Percentiles rank a stretch among this genome's conserved stretches.
phyloP scores from a whole-genome alignment of 176 grass and related monocot genomes.

The Avena atlantica region DNA sequence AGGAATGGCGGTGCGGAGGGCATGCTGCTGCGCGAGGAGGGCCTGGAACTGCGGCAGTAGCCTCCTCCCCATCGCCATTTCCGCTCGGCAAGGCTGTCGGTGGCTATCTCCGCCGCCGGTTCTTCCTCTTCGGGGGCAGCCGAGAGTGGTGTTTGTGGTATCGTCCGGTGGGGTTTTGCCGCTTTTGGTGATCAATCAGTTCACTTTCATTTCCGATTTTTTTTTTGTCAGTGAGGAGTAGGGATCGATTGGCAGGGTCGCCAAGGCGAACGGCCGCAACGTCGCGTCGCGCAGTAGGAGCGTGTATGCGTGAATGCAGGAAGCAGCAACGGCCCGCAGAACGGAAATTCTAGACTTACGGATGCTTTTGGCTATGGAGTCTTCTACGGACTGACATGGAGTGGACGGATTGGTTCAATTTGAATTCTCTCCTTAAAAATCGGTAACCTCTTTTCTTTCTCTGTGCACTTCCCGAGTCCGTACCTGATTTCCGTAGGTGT shows the following conservation, averaged over 20 bases:
- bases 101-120: neutral
- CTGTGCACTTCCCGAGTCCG: no score
- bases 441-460: no score
- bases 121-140: neutral
- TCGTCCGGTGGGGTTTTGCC: neutral
- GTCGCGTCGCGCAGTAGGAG: no score
- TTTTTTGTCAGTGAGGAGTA: neutral
- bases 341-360: no score
- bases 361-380: no score
- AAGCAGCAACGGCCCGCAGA: no score
- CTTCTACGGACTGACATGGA: no score
- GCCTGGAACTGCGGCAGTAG: slow-evolving; percentile 45
- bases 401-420: no score
- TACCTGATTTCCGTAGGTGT: no score
- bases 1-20: slow-evolving; percentile 16
- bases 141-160: neutral
- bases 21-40: slow-evolving; percentile 36
- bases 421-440: no score
- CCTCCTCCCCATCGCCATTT: slow-evolving; percentile 41
- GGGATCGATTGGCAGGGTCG: neutral
- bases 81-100: neutral
- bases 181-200: neutral
- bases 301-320: no score
- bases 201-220: neutral
- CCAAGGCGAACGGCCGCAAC: no score